Evolutionary conservation across 2,329 filamentous ascomycete genomes (phyloP), one percentile per base, ranked within the genome.

Genomic region (Plectosphaerella plurivora): DNA sequence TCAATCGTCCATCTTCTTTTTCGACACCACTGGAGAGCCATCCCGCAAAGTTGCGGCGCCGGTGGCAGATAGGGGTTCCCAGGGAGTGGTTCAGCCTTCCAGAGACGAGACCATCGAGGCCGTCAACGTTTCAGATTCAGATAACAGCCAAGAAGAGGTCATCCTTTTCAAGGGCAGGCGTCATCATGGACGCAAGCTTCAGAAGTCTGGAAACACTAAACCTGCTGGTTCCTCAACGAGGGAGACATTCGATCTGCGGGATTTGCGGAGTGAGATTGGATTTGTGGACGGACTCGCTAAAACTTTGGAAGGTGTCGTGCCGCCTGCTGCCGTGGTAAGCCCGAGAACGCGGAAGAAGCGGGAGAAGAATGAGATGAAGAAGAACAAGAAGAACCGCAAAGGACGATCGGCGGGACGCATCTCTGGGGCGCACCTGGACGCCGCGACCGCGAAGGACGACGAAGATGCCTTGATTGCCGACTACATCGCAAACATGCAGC

Each of bases 141-240:
- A 57, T 46, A 89, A 87, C 0, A 88, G 86, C 61, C 88, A 89
- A 47, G 89, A 96, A 57, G 73, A 96, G 57, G 73, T 90, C 5
- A 83, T 91, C 46, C 61, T 89, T 0, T 90, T 89, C 63, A 78
- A 74, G 53, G 84, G 84, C 10, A 44, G 41, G 39, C 75, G 84
- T 51, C 68, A 70, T 51, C 57, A 52, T 52, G 53, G 63, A 64
- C 61, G 52, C 58, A 61, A 65, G 55, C 51, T 20, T 20, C 41
- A 20, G 4, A 18, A 44, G 5, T 4, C 28, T 12, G 18, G 16
- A 5, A 44, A 16, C 41, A 20, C 41, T 5, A 44, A 6, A 7
- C 4, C 41, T 18, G n/a, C 16, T 9, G 8, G 37, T 5, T 16
- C 12, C 37, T 16, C 53, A 11, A 62, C 60, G 42, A 51, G 51